A percentile compares a stretch with the other conserved stretches of the same genome.
These are phyloP conservation scores for Hibiscus trionum DNA, from an alignment of 345 rosid genomes.

Conservation along the genomic window DNA sequence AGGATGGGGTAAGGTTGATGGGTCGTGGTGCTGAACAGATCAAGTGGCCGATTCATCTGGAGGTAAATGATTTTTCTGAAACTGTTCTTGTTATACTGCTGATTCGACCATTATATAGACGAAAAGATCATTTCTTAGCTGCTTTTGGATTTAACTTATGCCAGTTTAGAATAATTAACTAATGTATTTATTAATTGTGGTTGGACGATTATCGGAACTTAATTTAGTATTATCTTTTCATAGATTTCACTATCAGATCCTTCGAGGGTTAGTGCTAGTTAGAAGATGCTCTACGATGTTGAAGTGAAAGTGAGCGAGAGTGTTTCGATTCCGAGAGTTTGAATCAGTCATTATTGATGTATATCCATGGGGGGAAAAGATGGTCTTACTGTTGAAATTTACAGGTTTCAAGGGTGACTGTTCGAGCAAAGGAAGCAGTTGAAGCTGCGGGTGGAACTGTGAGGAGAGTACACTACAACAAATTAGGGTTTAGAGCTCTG, in stretches of 20 bases:
- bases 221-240: background rate
- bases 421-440: slow-evolving; percentile 79
- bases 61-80: slow-evolving; percentile 39
- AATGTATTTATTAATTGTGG: background rate
- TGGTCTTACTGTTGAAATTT: background rate
- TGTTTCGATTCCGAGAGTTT: background rate
- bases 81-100: slow-evolving; percentile 1
- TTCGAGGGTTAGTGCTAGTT: background rate
- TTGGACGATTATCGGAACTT: background rate
- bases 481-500: slow-evolving; percentile 76
- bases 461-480: slow-evolving; percentile 84
- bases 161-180: background rate
- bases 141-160: background rate
- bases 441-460: slow-evolving; percentile 92
- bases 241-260: background rate
- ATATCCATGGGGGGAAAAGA: background rate
- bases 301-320: background rate
- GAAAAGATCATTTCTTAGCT: background rate
- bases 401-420: slow-evolving; percentile 87
- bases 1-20: slow-evolving; percentile 94
- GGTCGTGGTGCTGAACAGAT: slow-evolving; percentile 87
- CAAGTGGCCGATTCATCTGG: slow-evolving; percentile 92
- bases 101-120: background rate
- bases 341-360: background rate
- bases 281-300: background rate